phyloP scores from a whole-genome alignment of 2,329 filamentous ascomycete species.

The Phialocephala subalpina region DNA sequence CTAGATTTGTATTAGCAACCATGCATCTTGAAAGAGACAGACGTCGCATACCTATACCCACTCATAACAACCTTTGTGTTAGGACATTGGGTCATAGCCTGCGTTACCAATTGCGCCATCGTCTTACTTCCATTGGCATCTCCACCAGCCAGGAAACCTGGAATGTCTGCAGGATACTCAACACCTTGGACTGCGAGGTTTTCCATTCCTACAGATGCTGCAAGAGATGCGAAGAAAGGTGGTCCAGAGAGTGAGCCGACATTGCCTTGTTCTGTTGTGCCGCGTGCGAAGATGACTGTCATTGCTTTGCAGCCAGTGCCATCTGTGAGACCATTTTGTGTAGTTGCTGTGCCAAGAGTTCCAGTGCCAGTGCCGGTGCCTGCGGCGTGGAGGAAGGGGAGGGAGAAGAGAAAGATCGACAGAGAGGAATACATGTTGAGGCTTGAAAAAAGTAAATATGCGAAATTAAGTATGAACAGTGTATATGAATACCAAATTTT shows the following conservation, averaged over 20 bases:
- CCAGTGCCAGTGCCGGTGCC: neutral
- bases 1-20: neutral
- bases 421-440: conserved; percentile 12
- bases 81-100: conserved; percentile 31
- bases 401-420: neutral
- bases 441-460: neutral
- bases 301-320: conserved; percentile 51
- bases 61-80: conserved; percentile 33
- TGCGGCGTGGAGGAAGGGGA: conserved; percentile 9
- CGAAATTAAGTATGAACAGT: neutral
- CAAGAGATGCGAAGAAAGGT: conserved; percentile 56
- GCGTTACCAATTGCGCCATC: conserved; percentile 42
- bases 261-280: conserved; percentile 60
- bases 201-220: conserved; percentile 48
- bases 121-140: conserved; percentile 51
- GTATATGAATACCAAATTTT: neutral
- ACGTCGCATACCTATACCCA: conserved; percentile 32
- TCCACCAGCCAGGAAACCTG: conserved; percentile 54
- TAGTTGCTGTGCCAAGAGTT: conserved; percentile 17
- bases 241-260: conserved; percentile 59
- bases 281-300: conserved; percentile 64
- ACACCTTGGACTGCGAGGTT: conserved; percentile 62
- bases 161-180: conserved; percentile 55
- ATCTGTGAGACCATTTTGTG: conserved; percentile 37
- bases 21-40: no score